Base-by-base conservation (phyloP, 2,329 filamentous ascomycete species). In the Drechslera avenae region DNA sequence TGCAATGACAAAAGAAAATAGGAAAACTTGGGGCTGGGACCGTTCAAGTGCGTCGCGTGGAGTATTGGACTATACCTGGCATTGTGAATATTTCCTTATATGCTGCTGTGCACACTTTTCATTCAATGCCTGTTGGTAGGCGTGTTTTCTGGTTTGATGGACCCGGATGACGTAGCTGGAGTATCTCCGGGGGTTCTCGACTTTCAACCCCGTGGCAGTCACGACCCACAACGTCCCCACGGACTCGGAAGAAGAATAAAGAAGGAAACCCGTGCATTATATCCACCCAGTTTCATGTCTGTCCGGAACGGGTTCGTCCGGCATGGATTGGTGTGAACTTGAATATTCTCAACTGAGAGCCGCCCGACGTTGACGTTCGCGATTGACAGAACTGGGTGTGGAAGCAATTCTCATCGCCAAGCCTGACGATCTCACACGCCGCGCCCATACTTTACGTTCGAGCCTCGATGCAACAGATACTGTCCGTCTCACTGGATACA, bases 381-480 rank as follows among this genome's bases (percentile, higher is more conserved):
- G 23, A 9, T 28, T 28, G 23, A 21, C 39, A 40, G 16, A 39
- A n/a, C 19, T 39, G 13, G 34, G 9, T 36, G 10, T 17, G n/a
- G 13, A 36, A 36, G 34, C 13, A 9, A 12, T 3, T 19, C 7
- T 14, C 13, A n/a, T 42, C 18, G 44, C 36, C 32, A 44, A 50
- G 35, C 31, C 16, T 46, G 46, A 34, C 26, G 10, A 28, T 28
- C 26, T 16, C 10, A 26, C 13, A 19, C 16, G 18, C n/a, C 17
- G 23, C 19, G 30, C 34, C 41, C 26, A 46, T 36, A 50, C 39
- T 42, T 37, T 19, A 42, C 14, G 36, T 36, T 30, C 39, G 37
- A 35, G 17, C 23, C 10, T 42, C 21, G 14, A 10, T 28, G 28
- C 28, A 37, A 40, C 10, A 43, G 6, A n/a, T 35, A 40, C 39